Percentiles rank a stretch among this genome's conserved stretches.
phyloP scores from a whole-genome alignment of 2,329 filamentous ascomycete species.

The Epichloe sibirici region DNA sequence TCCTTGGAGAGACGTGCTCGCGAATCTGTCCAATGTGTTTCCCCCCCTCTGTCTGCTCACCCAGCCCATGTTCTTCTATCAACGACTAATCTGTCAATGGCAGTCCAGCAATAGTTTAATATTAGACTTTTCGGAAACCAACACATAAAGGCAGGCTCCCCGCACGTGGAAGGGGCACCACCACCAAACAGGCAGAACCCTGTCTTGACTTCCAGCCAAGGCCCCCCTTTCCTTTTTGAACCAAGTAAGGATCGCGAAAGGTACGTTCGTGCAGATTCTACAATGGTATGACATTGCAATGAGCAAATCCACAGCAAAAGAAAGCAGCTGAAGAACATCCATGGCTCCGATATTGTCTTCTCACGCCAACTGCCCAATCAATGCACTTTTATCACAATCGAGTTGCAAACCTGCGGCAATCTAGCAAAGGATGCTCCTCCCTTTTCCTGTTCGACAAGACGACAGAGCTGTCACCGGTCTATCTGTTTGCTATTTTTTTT shows the following conservation, averaged over 20 bases:
- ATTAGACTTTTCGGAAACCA: not conserved
- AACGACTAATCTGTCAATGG: not conserved
- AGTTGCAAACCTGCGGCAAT: too few relatives aligned
- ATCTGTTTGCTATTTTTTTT: too few relatives aligned
- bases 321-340: not conserved
- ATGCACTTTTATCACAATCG: too few relatives aligned
- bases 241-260: not conserved
- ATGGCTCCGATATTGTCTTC: not conserved
- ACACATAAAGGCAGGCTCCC: not conserved
- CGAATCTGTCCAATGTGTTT: not conserved
- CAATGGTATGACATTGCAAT: not conserved
- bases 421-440: too few relatives aligned
- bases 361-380: not conserved
- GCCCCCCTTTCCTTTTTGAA: not conserved
- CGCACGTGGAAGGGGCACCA: conserved; percentile 1
- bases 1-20: not conserved
- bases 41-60: not conserved
- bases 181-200: not conserved
- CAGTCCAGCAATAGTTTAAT: not conserved
- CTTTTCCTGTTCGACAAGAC: too few relatives aligned
- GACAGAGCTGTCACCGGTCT: too few relatives aligned
- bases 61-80: not conserved
- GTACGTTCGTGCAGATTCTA: not conserved
- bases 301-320: not conserved
- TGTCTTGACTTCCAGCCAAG: not conserved